phyloP scores from a whole-genome alignment of 768 basidiomycete genomes.

The Epithele typhae region DNA sequence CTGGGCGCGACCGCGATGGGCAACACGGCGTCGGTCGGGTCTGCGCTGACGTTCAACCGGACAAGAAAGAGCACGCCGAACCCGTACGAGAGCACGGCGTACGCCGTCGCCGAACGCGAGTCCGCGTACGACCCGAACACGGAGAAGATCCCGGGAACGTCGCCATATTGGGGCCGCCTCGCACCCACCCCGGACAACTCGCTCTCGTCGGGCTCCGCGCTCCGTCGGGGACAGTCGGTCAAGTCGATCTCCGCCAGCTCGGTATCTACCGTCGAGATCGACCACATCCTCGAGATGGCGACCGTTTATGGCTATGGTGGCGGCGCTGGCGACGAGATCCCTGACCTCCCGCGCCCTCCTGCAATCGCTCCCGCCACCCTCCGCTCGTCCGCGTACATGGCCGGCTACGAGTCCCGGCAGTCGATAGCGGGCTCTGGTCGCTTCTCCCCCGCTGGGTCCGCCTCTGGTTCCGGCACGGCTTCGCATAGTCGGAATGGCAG shows the following conservation, averaged over 20 bases:
- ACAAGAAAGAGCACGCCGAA: neutral
- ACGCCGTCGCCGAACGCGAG: neutral
- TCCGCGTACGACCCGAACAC: conserved; percentile 5
- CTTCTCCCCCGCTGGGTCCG: neutral
- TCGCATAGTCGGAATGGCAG: neutral
- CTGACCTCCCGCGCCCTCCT: conserved; percentile 7
- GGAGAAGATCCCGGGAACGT: conserved; percentile 5
- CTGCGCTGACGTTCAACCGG: conserved; percentile 1
- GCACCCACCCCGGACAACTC: conserved; percentile 13
- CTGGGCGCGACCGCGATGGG: conserved; percentile 12
- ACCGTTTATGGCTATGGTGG: conserved; percentile 29
- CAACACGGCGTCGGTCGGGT: neutral
- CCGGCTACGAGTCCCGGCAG: conserved; percentile 12
- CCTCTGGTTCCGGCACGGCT: neutral
- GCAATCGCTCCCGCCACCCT: conserved; percentile 12
- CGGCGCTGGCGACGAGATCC: neutral
- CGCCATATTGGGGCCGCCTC: conserved; percentile 10
- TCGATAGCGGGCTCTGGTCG: conserved; percentile 1
- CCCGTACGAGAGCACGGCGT: neutral
- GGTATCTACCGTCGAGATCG: conserved; percentile 41
- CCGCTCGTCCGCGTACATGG: conserved; percentile 17
- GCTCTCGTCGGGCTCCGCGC: conserved; percentile 3
- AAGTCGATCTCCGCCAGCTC: conserved; percentile 19
- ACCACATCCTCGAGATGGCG: conserved; percentile 52
- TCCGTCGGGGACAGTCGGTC: neutral